Percentiles rank a stretch among this genome's conserved stretches.
phyloP scores from a whole-genome alignment of 2,329 filamentous ascomycete species.

The Hypoxylon sp. region DNA sequence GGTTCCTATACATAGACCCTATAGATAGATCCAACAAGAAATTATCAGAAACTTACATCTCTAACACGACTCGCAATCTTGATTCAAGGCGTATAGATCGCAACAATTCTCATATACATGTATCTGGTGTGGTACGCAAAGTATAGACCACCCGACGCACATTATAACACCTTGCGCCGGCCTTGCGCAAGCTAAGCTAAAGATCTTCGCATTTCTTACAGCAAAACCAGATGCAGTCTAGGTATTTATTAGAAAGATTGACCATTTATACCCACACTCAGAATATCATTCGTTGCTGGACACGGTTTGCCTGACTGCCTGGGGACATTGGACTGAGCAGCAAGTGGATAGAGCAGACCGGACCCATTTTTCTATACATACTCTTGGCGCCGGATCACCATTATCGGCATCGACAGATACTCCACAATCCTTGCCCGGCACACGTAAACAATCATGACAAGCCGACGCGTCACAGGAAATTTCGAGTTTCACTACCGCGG shows the following conservation, averaged over 20 bases:
- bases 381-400: constrained; percentile 48
- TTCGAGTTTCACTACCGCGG: constrained; percentile 7
- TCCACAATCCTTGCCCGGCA: constrained; percentile 44
- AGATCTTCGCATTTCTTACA: constrained; percentile 9
- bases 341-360: background rate
- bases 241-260: background rate
- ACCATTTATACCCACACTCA: constrained; percentile 7
- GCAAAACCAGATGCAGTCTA: background rate
- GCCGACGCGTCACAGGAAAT: constrained; percentile 42
- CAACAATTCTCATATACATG: background rate
- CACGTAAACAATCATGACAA: constrained; percentile 49
- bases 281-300: background rate
- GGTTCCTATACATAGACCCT: background rate
- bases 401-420: constrained; percentile 46
- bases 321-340: background rate
- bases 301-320: too few species aligned
- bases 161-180: background rate
- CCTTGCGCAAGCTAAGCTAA: background rate
- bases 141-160: background rate
- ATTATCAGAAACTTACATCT: background rate
- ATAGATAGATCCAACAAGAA: background rate
- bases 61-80: background rate
- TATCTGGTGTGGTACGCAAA: too few species aligned
- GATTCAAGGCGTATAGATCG: background rate
- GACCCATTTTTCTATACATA: background rate